Base-by-base conservation (phyloP, 768 basidiomycete species). In the Termitomyces sp. region DNA sequence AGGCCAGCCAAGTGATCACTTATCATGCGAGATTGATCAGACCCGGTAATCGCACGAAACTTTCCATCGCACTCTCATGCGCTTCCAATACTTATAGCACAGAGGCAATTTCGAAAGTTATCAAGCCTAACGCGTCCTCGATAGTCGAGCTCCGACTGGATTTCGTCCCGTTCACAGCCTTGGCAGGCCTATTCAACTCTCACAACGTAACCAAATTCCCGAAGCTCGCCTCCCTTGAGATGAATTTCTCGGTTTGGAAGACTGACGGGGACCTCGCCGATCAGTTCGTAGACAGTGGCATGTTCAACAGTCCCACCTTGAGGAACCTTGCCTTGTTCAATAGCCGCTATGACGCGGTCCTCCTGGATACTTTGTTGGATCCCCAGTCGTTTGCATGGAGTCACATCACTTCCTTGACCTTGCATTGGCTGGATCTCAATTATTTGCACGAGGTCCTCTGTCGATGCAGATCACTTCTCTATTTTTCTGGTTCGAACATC, bases 51-150 rank as follows among this genome's bases (percentile, higher is more conserved):
- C 47, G 54, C 22, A 17, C 40, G 11, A 34, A n/a, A 11, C 32
- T 55, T 17, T 55, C 54, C n/a, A 50, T 55, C 2, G 42, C 24
- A 2, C 46, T 55, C 24, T 55, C 54, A 34, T 55, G 54, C 15
- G 47, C 46, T 21, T 55, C 54, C 32, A 47, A 41, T 3, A 9
- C 42, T 15, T 42, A 49, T 17, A 21, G 46, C 17, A 34, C 54
- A 9, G 40, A 49, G 10, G 54, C 34, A n/a, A 42, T 55, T 22
- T 26, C 22, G 10, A 49, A 50, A 15, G 21, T 55, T 41, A 49
- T 55, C n/a, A 26, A n/a, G 30, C 47, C 47, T 32, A 44, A 50
- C 19, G 46, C 54, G 11, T 37, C 40, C 2, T 26, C 32, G 10
- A 44, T 55, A 40, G 42, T 44, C 40, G 41, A 55, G 8, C 41